Evolutionary conservation across 306 rosid species (phyloP), one percentile per base, ranked within the genome.

Genomic region (Lathyrus tuberosus): DNA sequence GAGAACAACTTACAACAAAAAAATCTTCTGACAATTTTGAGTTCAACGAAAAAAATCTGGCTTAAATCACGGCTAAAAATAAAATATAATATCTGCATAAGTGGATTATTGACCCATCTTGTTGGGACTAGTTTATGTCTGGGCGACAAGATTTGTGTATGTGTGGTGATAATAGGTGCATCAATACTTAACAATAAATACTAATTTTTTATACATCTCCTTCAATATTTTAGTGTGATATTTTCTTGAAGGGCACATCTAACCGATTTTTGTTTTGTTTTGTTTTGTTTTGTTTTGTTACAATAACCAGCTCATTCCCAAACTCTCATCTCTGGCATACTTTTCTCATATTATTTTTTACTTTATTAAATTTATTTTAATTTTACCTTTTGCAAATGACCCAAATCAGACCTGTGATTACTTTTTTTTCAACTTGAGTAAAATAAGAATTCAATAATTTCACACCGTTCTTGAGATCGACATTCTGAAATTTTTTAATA

Each of bases 1-100:
- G 41, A 30, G 41, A 57, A 57, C 62, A 30, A 57, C 63, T 57
- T n/a, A n/a, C n/a, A n/a, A 14, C 12, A 22, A 22, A 53, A 24
- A 53, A 11, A 53, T 56, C 62, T 24, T 9, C 14, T 13, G 40
- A 26, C 26, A 56, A 26, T 56, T 56, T 56, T 56, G 14, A 56
- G 62, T 28, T 56, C 38, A 56, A 13, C 38, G n/a, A 6, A 17
- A 26, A 56, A 56, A 26, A 24, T 24, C 5, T 13, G 5, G 40
- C 62, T 56, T 13, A 56, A 56, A 28, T 56, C 18, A 56, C 26
- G 40, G 3, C 37, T 26, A 47, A 5, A 10, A 51, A 3, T 20
- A 8, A 18, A 52, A 52, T 20, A 52, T 10, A 12, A 53, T 53
- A 49, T 49, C 18, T 49, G 6, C 13, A 43, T 49, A 8, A 49